Evolutionary conservation across 306 rosid species (phyloP).

Genomic region (Begonia masoniana): DNA sequence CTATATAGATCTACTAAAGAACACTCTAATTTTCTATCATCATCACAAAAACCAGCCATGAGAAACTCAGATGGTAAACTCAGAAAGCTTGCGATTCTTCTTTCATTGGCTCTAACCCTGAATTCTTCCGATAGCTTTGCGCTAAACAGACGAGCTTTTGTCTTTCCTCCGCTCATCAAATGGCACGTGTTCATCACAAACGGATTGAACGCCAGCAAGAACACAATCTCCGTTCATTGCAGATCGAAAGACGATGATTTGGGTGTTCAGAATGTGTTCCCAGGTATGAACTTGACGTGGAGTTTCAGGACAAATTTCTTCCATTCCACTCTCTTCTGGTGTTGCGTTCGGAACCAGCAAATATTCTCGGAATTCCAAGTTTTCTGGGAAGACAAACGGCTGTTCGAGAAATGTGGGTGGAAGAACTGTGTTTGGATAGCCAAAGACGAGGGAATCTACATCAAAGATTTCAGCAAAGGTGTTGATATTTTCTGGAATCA

Average conservation of each 20-base stretch:
- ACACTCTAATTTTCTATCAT: too few relatives aligned
- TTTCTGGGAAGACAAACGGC: slow-evolving; percentile 4
- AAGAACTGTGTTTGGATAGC: slow-evolving; percentile 17
- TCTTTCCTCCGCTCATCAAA: slow-evolving; percentile 9
- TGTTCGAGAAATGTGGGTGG: slow-evolving; percentile 7
- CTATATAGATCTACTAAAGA: too few relatives aligned
- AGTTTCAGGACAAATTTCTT: slow-evolving; percentile 6
- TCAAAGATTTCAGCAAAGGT: neutral
- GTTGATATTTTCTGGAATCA: neutral
- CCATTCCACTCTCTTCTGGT: slow-evolving; percentile 13
- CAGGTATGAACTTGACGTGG: slow-evolving; percentile 3
- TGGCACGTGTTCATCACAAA: slow-evolving; percentile 6
- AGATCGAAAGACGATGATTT: slow-evolving; percentile 14
- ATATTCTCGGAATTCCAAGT: slow-evolving; percentile 3
- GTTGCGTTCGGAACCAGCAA: neutral
- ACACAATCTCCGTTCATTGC: slow-evolving; percentile 5
- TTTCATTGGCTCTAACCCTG: neutral
- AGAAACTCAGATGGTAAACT: too few relatives aligned
- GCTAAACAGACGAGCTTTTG: neutral
- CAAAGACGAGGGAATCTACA: slow-evolving; percentile 11
- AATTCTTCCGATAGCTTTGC: neutral
- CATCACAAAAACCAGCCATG: too few relatives aligned
- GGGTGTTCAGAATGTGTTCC: slow-evolving; percentile 2
- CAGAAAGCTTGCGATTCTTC: neutral
- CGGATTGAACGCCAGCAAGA: neutral